phyloP scores from a whole-genome alignment of 208 protist species.

The Trypanosomatidae sp. region DNA sequence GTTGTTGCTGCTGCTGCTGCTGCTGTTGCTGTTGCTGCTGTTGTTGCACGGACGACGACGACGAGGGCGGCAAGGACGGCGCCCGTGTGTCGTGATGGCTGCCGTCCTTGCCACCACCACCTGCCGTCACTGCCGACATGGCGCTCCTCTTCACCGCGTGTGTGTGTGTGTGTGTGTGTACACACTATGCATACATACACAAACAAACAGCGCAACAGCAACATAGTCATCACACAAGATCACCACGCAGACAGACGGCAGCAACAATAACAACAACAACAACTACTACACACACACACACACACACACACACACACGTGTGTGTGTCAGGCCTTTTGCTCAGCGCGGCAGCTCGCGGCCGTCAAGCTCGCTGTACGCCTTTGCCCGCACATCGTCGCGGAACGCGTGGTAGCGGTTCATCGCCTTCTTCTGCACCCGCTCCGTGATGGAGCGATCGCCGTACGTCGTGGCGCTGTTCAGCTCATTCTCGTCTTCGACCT shows the following conservation, averaged over 20 bases:
- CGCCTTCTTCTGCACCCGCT: slow-evolving; percentile 81
- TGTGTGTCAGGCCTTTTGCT: too few species aligned
- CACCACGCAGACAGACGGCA: too few species aligned
- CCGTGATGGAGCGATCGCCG: slow-evolving; percentile 60
- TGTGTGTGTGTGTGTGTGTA: too few species aligned
- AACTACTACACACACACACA: too few species aligned
- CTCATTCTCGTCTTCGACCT: slow-evolving; percentile 86
- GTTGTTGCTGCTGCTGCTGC: background rate
- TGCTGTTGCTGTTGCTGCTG: background rate
- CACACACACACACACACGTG: background rate
- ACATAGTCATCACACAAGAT: too few species aligned
- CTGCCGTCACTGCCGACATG: too few species aligned
- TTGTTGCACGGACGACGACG: background rate
- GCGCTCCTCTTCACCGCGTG: too few species aligned
- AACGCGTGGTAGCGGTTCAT: slow-evolving; percentile 85
- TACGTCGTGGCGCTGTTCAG: slow-evolving; percentile 80
- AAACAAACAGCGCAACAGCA: too few species aligned
- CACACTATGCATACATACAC: too few species aligned
- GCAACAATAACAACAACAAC: too few species aligned
- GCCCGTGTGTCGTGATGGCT: background rate
- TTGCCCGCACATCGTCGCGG: slow-evolving; percentile 62
- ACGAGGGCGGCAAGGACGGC: too few species aligned
- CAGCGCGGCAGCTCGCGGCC: slow-evolving; percentile 58
- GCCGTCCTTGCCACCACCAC: background rate
- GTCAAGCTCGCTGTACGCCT: slow-evolving; percentile 65